Base-by-base conservation (phyloP, 202 grass and related monocot species). In the Setaria italica region DNA sequence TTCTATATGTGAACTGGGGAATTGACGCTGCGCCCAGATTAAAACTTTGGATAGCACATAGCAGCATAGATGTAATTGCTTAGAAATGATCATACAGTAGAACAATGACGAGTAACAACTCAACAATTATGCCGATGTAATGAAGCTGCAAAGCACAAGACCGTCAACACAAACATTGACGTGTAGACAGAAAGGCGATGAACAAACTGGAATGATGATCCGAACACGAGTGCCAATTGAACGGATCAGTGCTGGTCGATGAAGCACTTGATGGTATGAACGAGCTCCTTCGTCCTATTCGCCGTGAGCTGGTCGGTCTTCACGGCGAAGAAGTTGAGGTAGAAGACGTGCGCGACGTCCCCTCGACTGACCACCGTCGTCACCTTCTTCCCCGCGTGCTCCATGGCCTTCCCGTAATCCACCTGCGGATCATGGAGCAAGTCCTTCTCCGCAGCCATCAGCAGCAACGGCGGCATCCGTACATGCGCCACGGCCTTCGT, bases 351-450 rank as follows among this genome's bases (percentile, higher is more conserved):
- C 20, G 71, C 30, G 35, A 95, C 89, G 1, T 29, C 4, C 6
- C 72, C 90, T 7, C 20, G 7, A 25, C 80, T 95, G 45, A 90
- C 53, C 19, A 89, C n/a, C 58, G 86, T 62, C 58, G 80, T 13
- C 66, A 92, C 86, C 7, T 56, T 74, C 70, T 92, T 95, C 11
- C 93, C 84, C 1, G 19, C 59, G 0, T 17, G 25, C 66, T 42
- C 78, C 90, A 95, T 87, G 1, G 80, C 93, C 70, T 92, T 85
- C 3, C 58, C 81, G 70, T 95, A 95, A 50, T 95, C 93, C 59
- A 95, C 20, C 16, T 95, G 84, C 0, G 81, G 82, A 65, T 92
- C 90, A 13, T 42, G 81, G n/a, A 92, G 77, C 83, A 95, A 62
- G 50, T 94, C 92, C n/a, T 55, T 33, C 71, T 90, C 93, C 11